Percentiles rank a stretch among this genome's conserved stretches.
phyloP scores from a whole-genome alignment of 305 asterid species.

The Fraxinus sp. region DNA sequence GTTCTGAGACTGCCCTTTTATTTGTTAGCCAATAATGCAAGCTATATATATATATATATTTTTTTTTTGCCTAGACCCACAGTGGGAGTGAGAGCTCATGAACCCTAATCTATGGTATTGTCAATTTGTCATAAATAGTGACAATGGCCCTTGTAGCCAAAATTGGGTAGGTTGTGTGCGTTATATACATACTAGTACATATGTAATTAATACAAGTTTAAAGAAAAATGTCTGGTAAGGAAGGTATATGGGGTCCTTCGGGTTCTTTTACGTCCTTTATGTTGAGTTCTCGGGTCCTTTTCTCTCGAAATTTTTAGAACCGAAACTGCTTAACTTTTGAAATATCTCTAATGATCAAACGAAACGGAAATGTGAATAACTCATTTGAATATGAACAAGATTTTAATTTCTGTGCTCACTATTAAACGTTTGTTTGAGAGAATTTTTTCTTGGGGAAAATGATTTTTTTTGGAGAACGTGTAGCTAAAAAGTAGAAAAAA shows the following conservation, averaged over 20 bases:
- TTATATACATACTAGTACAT: not conserved
- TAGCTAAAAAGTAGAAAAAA: too few species aligned
- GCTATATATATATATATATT: not conserved
- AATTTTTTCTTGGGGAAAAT: too few species aligned
- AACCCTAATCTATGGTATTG: conserved; percentile 10
- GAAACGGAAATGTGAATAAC: not conserved
- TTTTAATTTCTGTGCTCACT: too few species aligned
- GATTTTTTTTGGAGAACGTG: too few species aligned
- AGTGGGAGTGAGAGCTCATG: conserved; percentile 10
- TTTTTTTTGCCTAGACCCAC: conserved; percentile 6
- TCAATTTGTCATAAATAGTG: conserved; percentile 7
- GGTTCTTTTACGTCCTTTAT: not conserved
- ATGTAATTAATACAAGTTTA: not conserved
- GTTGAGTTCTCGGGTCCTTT: not conserved
- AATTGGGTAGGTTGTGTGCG: conserved; percentile 16
- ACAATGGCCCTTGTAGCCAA: conserved; percentile 16
- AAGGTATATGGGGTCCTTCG: not conserved
- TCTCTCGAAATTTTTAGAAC: not conserved
- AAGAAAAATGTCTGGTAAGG: not conserved
- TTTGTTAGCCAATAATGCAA: conserved; percentile 25
- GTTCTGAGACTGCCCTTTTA: not conserved
- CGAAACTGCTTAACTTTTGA: too few species aligned
- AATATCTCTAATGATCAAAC: not conserved
- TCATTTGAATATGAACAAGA: not conserved
- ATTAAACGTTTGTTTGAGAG: too few species aligned